Evolutionary conservation across 2,329 filamentous ascomycete species (phyloP).

Genomic region (Pestalotiopsis sp.): DNA sequence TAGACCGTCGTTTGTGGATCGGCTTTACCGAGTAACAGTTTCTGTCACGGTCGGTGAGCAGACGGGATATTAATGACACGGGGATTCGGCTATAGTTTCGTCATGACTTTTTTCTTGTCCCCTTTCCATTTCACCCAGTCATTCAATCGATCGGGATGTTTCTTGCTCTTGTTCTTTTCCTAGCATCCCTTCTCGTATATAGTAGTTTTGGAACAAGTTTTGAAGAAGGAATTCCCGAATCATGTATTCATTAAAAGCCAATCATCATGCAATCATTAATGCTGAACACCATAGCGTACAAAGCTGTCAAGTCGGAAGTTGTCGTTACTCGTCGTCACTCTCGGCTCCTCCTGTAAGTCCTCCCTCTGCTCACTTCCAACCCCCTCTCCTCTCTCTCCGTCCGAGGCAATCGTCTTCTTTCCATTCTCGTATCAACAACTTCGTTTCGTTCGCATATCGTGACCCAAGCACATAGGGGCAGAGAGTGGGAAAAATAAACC

Average conservation of each 20-base stretch:
- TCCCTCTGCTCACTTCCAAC: not conserved
- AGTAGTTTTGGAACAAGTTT: not conserved
- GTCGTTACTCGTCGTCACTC: not conserved
- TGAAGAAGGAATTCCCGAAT: not conserved
- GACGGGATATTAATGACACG: not conserved
- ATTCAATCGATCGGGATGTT: not conserved
- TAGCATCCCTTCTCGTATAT: not conserved
- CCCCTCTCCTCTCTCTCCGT: not conserved
- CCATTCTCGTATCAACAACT: not conserved
- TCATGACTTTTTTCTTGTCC: not conserved
- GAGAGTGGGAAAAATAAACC: not conserved
- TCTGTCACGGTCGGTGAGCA: too few relatives aligned
- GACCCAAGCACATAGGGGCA: not conserved
- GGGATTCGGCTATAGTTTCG: not conserved
- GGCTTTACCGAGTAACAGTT: too few relatives aligned
- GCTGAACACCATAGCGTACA: conserved; percentile 2
- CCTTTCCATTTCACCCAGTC: too few relatives aligned
- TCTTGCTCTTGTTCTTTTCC: not conserved
- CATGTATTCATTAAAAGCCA: conserved; percentile 5
- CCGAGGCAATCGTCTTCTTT: not conserved
- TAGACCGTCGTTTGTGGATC: not conserved
- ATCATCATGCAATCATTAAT: conserved; percentile 9
- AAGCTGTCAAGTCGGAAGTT: not conserved
- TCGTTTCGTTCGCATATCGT: not conserved
- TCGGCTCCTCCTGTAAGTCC: not conserved